phyloP scores from a whole-genome alignment of 148 eudicot genomes.

The Simmondsia chinensis region DNA sequence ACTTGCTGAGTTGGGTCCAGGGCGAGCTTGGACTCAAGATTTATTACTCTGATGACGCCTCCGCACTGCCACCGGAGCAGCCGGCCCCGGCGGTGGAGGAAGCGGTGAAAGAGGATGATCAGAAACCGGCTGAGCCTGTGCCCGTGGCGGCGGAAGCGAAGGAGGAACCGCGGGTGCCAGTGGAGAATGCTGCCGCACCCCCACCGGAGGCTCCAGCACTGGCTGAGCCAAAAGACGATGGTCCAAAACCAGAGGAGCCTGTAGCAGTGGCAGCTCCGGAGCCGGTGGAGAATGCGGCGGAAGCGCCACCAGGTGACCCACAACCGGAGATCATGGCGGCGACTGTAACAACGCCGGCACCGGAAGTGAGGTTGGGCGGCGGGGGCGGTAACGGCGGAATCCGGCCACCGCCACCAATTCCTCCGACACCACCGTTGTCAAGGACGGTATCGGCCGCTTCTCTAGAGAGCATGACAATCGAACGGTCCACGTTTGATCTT shows the following conservation, averaged over 20 bases:
- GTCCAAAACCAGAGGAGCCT: neutral
- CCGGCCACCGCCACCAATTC: constrained; percentile 33
- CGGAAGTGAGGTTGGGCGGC: constrained; percentile 34
- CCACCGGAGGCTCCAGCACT: constrained; percentile 2
- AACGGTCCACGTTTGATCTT: constrained; percentile 64
- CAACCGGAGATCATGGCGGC: constrained; percentile 34
- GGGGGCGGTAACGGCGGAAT: constrained; percentile 13
- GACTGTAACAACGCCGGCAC: constrained; percentile 21
- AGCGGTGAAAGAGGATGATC: too few species aligned
- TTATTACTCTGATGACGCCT: constrained; percentile 46
- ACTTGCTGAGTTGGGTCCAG: constrained; percentile 52
- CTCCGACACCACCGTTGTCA: constrained; percentile 31
- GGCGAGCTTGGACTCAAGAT: constrained; percentile 86
- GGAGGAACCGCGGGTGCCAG: constrained; percentile 1
- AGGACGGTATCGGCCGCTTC: constrained; percentile 50
- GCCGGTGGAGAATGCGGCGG: neutral
- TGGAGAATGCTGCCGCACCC: constrained; percentile 4
- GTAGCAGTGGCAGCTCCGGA: neutral
- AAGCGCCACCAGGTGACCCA: constrained; percentile 2
- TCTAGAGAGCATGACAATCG: constrained; percentile 40
- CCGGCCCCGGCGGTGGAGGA: constrained; percentile 16
- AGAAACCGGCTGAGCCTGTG: too few species aligned
- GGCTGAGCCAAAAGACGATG: neutral
- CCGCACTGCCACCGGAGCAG: constrained; percentile 5
- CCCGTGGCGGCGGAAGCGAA: constrained; percentile 13